These are phyloP conservation scores for Postia placenta DNA, from an alignment of 768 basidiomycete genomes.

Conservation along the genomic window DNA sequence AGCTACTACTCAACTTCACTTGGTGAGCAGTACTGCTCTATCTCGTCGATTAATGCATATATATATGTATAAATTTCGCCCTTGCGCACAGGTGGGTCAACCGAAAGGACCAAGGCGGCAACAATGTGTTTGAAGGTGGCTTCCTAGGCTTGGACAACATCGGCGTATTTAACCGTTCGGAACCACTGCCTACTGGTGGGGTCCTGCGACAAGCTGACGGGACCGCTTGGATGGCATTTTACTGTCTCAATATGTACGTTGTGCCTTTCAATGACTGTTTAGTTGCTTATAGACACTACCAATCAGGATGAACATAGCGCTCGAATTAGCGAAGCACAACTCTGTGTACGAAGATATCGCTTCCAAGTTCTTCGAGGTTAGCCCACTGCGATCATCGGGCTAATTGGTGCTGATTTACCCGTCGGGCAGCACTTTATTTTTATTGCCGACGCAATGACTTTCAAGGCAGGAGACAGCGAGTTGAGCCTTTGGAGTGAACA, in stretches of 20 bases:
- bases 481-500: constrained; percentile 90
- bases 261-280: background rate
- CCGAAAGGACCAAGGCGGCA: constrained; percentile 90
- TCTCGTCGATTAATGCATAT: background rate
- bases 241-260: constrained; percentile 87
- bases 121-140: constrained; percentile 97
- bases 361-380: constrained; percentile 91
- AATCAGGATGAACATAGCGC: constrained; percentile 87
- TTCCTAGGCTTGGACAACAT: constrained; percentile 99
- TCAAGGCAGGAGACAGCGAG: constrained; percentile 69
- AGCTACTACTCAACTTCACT: constrained; percentile 93
- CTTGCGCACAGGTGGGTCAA: constrained; percentile 81
- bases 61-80: background rate
- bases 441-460: constrained; percentile 99
- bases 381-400: constrained; percentile 9
- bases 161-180: constrained; percentile 95
- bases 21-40: constrained; percentile 68
- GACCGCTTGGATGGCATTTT: constrained; percentile 99
- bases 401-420: background rate
- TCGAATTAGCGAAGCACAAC: constrained; percentile 97
- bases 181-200: constrained; percentile 93
- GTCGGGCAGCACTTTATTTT: constrained; percentile 91
- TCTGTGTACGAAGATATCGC: constrained; percentile 98
- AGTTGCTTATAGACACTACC: background rate
- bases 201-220: constrained; percentile 94